Evolutionary conservation across 2,329 filamentous ascomycete genomes (phyloP), one percentile per base, ranked within the genome.

Genomic region (Aspergillus quadrilineatus): DNA sequence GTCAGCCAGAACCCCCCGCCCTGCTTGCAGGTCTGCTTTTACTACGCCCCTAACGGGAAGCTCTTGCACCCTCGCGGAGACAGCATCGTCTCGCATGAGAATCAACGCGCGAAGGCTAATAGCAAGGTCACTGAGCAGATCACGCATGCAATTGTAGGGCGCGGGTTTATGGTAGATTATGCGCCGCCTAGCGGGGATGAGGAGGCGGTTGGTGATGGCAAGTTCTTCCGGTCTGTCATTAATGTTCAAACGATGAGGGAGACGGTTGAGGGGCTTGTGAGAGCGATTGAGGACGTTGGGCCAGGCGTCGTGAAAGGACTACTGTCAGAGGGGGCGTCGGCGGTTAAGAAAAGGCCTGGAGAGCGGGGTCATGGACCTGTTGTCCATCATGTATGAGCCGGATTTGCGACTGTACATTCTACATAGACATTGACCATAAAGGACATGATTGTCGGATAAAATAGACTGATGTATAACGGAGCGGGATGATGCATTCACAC

Each of bases 11-110:
- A 89, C 65, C 89, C 91, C 28, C 87, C 92, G 46, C 90, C 90
- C 0, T 97, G 93, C 75, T 77, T 96, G 70, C 94, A 97, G 76
- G 89, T 97, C 22, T 97, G 93, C 78, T 97, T 97, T 73, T 96
- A 96, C 72, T 92, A 89, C 67, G 85, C 87, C 0, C 84, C 84
- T 0, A 78, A 78, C 1, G 84, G 86, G 2, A 65, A 73, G 56
- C 61, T 89, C 54, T 68, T 73, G 1, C 72, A 73, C 56, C 65
- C 67, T 14, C 64, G 66, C 4, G 69, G 64, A 6, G 50, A 65
- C 26, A 68, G 64, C 8, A 47, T 67, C 26, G 69, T 69, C 8
- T 65, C 65, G 2, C 67, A 68, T 10, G 76, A 79, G 50, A 55
- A 64, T 57, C 55, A 75, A 63, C 59, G 73, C 63, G 62, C 70